Conservation (phyloP, 2,329 filamentous ascomycete genomes). For the Scytalidium lignicola region DNA sequence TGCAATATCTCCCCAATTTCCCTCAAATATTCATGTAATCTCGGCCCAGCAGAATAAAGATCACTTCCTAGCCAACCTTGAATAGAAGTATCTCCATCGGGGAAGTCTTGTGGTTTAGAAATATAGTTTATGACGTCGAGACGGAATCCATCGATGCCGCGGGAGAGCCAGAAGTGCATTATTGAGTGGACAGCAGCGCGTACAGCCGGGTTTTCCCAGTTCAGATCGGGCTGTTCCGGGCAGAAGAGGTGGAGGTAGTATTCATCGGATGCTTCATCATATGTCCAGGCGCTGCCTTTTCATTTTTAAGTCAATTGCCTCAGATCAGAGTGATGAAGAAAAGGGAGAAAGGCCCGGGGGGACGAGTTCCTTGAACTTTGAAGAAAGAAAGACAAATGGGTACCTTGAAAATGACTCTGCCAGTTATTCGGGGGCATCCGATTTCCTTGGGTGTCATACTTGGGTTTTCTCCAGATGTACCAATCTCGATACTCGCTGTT, state of each 20-base stretch:
- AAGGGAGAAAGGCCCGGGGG: too few species aligned
- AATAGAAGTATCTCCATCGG: conserved; percentile 45
- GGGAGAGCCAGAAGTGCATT: conserved; percentile 70
- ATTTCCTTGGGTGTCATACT: conserved; percentile 29
- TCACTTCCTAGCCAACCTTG: conserved; percentile 35
- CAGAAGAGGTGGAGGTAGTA: conserved; percentile 61
- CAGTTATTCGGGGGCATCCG: conserved; percentile 40
- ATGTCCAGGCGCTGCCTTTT: conserved; percentile 48
- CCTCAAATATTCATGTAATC: conserved; percentile 47
- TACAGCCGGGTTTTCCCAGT: conserved; percentile 67
- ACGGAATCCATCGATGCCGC: conserved; percentile 52
- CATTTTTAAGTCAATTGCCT: background rate
- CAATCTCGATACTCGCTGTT: conserved; percentile 54
- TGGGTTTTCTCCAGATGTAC: conserved; percentile 56
- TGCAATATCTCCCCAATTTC: conserved; percentile 42
- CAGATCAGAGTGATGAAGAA: too few species aligned
- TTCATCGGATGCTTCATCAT: conserved; percentile 44
- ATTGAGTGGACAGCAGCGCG: conserved; percentile 64
- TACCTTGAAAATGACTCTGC: conserved; percentile 46
- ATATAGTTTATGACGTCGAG: conserved; percentile 68
- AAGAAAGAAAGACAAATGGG: conserved; percentile 33
- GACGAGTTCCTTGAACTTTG: background rate
- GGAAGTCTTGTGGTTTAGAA: conserved; percentile 53
- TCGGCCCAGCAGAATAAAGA: conserved; percentile 50
- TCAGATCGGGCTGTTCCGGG: conserved; percentile 68